Base-by-base conservation (phyloP, 164 flowering plant genomes). In the Kingdonia uniflora region DNA sequence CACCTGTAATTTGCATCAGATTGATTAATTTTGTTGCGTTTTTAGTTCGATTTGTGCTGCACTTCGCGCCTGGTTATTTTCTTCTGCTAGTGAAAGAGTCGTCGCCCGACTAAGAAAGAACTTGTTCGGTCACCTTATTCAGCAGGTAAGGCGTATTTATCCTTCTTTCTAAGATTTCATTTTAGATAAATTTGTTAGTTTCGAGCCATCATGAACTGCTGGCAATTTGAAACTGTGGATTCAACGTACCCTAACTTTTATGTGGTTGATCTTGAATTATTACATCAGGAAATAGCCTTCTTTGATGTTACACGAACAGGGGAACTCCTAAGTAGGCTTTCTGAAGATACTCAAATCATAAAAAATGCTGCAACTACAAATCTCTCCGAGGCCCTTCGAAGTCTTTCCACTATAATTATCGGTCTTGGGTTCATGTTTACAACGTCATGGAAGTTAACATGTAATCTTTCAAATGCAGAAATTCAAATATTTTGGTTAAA, bases 291-390 rank as follows among this genome's bases (percentile, higher is more conserved):
- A 68, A 82, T 85, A 42, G 87, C 90, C 1, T 91, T 94, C 71
- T 94, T 64, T 63, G 99, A 94, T 76, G 82, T 94, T 56, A 94
- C 97, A 46, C 73, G 88, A 58, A 89, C 97, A 2, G 96, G 99
- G 54, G 97, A 94, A 73, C 96, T 94, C 61, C 67, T 94, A 22
- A 94, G 96, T 64, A 80, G 99, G 71, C 74, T 94, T 38, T 89
- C 99, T 60, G 99, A 94, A 66, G 99, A 94, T 64, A 87, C 97
- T 10, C 97, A 94, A 63, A 80, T 94, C 63, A 84, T 94, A 60
- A 94, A 94, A 63, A 89, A 83, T 72, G 99, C 97, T 59, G 99
- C 99, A 53, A 94, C 97, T 7, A 80, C 95, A 39, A 94, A 89
- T 72, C 86, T 94, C 40, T 94, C 99, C 7, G 96, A 87, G 71